Percentiles rank a stretch among this genome's conserved stretches.
These are phyloP conservation scores for Gracilaria caudata DNA, from an alignment of 23 red algal genomes.

Conservation along the genomic window DNA sequence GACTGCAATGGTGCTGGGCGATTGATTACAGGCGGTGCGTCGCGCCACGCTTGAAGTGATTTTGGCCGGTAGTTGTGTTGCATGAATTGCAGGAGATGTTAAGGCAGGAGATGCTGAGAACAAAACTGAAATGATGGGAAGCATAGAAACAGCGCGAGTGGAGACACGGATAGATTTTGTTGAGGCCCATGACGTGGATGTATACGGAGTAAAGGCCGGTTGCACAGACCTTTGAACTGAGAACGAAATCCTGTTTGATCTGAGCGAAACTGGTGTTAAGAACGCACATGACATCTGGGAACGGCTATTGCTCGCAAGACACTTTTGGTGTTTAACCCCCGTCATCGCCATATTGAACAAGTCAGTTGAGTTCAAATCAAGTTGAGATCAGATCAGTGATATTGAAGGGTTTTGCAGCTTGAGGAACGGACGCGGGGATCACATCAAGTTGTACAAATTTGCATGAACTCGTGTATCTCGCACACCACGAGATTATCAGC, in stretches of 20 bases:
- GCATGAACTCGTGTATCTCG: not conserved
- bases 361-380: no score
- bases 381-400: not conserved
- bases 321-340: no score
- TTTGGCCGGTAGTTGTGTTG: not conserved
- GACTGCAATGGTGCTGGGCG: not conserved
- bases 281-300: slow-evolving; percentile 3
- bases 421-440: not conserved
- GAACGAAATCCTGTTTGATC: not conserved
- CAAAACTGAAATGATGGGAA: not conserved
- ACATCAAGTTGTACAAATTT: not conserved
- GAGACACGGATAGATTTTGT: not conserved
- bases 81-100: not conserved
- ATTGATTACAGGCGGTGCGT: no score
- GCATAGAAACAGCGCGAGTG: not conserved
- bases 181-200: not conserved
- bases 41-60: not conserved
- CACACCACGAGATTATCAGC: not conserved
- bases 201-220: not conserved
- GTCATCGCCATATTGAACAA: no score
- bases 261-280: not conserved
- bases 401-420: not conserved
- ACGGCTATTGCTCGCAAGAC: not conserved
- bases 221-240: not conserved
- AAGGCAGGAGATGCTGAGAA: not conserved